Evolutionary conservation across 2,329 filamentous ascomycete species (phyloP).

Genomic region (Fusarium lyarnte): DNA sequence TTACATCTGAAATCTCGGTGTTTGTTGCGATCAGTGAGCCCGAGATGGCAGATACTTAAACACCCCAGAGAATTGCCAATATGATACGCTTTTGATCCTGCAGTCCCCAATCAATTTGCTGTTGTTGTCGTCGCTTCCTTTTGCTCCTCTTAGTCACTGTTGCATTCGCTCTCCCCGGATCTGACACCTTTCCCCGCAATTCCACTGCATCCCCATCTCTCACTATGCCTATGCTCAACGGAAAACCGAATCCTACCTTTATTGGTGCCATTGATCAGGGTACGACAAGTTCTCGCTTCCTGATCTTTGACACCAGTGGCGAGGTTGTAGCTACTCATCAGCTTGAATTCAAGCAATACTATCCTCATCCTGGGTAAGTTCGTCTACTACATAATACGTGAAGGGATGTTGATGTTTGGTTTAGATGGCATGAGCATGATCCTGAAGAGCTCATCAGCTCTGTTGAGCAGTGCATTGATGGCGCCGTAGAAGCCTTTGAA

Average conservation of each 20-base stretch:
- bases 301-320: slow-evolving; percentile 78
- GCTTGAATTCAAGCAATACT: slow-evolving; percentile 78
- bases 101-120: slow-evolving; percentile 12
- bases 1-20: slow-evolving; percentile 13
- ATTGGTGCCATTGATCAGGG: slow-evolving; percentile 84
- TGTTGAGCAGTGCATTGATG: slow-evolving; percentile 79
- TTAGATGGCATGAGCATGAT: slow-evolving; percentile 86
- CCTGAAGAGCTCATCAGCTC: slow-evolving; percentile 77
- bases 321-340: slow-evolving; percentile 78
- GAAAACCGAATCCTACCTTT: slow-evolving; percentile 54
- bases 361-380: slow-evolving; percentile 77
- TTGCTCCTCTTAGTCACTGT: slow-evolving; percentile 15
- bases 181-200: slow-evolving; percentile 21
- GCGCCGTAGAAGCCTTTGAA: slow-evolving; percentile 74
- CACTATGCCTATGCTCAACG: slow-evolving; percentile 47
- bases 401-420: neutral
- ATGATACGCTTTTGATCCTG: neutral
- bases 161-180: slow-evolving; percentile 16
- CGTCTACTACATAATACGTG: too few species aligned
- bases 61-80: slow-evolving; percentile 10
- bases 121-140: neutral
- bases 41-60: slow-evolving; percentile 31
- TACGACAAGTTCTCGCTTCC: slow-evolving; percentile 80
- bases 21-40: neutral
- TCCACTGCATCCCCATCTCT: slow-evolving; percentile 17